phyloP scores from a whole-genome alignment of 2,329 filamentous ascomycete species.

The Xylariomycetidae sp. region DNA sequence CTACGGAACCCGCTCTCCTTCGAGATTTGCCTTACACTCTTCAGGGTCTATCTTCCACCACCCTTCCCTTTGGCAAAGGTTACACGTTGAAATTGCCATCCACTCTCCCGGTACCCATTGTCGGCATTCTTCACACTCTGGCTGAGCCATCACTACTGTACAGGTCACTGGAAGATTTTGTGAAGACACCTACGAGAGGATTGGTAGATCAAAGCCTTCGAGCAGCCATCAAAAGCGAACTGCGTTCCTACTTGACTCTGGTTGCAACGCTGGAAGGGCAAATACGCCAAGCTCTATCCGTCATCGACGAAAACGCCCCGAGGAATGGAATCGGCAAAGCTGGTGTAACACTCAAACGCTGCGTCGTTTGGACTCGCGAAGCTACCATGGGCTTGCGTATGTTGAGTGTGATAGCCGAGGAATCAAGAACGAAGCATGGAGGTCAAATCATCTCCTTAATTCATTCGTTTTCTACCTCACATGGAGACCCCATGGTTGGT shows the following conservation, averaged over 20 bases:
- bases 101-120: conserved; percentile 73
- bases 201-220: conserved; percentile 88
- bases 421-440: conserved; percentile 75
- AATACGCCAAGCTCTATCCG: conserved; percentile 73
- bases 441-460: conserved; percentile 92
- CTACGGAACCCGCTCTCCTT: conserved; percentile 60
- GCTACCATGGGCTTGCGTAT: conserved; percentile 91
- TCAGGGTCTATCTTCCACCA: conserved; percentile 84
- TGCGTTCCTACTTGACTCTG: conserved; percentile 82
- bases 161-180: conserved; percentile 70
- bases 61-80: conserved; percentile 67
- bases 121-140: conserved; percentile 81
- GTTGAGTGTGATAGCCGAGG: conserved; percentile 91
- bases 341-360: conserved; percentile 89
- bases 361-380: conserved; percentile 95
- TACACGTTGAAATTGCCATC: conserved; percentile 69
- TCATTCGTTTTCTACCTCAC: conserved; percentile 85
- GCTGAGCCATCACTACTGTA: conserved; percentile 95
- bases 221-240: conserved; percentile 76
- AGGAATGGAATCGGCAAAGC: conserved; percentile 72
- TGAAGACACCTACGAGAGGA: conserved; percentile 73
- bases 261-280: conserved; percentile 91
- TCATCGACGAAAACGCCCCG: conserved; percentile 62
- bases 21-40: conserved; percentile 87
- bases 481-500: conserved; percentile 91